Evolutionary conservation across 2,329 filamentous ascomycete species (phyloP), one percentile per base, ranked within the genome.

Genomic region (Xylariaceae sp.): DNA sequence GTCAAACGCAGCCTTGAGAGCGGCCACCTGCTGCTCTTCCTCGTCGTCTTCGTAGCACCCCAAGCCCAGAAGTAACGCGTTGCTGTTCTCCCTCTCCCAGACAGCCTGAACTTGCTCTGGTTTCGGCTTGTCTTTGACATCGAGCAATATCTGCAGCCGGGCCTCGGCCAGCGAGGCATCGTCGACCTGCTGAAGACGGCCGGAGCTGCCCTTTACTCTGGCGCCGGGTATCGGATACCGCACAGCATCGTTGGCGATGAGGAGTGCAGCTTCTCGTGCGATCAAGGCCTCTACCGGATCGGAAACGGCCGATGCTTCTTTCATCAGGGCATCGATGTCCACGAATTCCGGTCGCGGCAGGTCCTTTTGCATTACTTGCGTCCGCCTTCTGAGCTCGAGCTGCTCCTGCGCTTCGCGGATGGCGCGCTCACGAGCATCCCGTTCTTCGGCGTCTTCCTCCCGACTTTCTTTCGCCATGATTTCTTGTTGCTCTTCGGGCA

Each of bases 281-380:
- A 97, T 81, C 31, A 84, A 67, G 9, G 73, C 70, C 52, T 83
- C 71, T n/a, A 81, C 72, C 0, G 81, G 74, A 53, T 89, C 79
- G 2, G 70, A 57, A 4, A 83, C 64, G 9, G 71, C 62, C 2
- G 75, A 71, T 0, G 83, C 84, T 21, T 70, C 71, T 47, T 78
- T 74, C 36, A 88, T 59, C 49, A 97, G 66, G 1, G 71, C 70
- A 35, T 81, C 69, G 15, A 92, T 63, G 59, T 97, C 83, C 11
- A 97, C 70, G 2, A 73, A 65, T 2, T 73, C 71, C 2, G 92
- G 88, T 31, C 90, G 76, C 6, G 92, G 92, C 9, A 98, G 69
- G 3, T 76, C 78, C 51, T 76, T 81, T 64, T 97, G 90, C 62
- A 96, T 81, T n/a, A 94, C 89, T 56, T 94, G 88, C 1, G 86